Conservation (phyloP, 495 filamentous ascomycete genomes). For the Geopyxis carbonaria region DNA sequence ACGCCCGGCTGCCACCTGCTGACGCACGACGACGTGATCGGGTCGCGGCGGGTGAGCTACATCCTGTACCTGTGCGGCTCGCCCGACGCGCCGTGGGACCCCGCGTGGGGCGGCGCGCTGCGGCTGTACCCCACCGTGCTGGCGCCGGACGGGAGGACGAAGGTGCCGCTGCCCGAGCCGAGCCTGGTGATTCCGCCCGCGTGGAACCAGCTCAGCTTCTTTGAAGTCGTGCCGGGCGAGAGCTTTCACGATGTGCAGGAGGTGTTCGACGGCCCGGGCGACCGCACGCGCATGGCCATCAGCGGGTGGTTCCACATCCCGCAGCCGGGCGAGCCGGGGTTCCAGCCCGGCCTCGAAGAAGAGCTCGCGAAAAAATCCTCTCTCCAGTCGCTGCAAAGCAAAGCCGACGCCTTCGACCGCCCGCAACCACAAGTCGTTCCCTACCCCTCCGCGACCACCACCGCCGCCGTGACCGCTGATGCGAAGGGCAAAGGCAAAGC, state of each 20-base stretch:
- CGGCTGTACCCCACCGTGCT: conserved; percentile 69
- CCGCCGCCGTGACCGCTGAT: conserved; percentile 30
- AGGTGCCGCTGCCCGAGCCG: conserved; percentile 58
- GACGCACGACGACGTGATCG: conserved; percentile 97
- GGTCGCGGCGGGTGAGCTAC: conserved; percentile 79
- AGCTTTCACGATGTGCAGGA: conserved; percentile 99
- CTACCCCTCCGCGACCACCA: conserved; percentile 32
- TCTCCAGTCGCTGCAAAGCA: conserved; percentile 76
- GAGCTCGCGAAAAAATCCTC: conserved; percentile 74
- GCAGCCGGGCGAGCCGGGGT: conserved; percentile 88
- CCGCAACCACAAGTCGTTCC: conserved; percentile 46
- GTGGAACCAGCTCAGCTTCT: conserved; percentile 96
- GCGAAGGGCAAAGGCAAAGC: conserved; percentile 27
- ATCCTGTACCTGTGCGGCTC: conserved; percentile 83
- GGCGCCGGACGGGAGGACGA: conserved; percentile 50
- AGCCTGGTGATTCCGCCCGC: conserved; percentile 70
- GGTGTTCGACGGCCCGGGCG: conserved; percentile 60
- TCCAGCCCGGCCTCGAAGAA: conserved; percentile 72
- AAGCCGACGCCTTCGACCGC: conserved; percentile 69
- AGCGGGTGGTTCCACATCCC: conserved; percentile 99
- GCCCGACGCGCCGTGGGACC: conserved; percentile 78
- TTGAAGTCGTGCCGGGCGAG: conserved; percentile 89
- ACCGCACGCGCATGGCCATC: conserved; percentile 85
- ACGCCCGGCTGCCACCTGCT: conserved; percentile 88
- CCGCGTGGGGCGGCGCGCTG: conserved; percentile 85